These are phyloP conservation scores for Diplodia corticola DNA, from an alignment of 2,329 filamentous ascomycete species.

Conservation along the genomic window DNA sequence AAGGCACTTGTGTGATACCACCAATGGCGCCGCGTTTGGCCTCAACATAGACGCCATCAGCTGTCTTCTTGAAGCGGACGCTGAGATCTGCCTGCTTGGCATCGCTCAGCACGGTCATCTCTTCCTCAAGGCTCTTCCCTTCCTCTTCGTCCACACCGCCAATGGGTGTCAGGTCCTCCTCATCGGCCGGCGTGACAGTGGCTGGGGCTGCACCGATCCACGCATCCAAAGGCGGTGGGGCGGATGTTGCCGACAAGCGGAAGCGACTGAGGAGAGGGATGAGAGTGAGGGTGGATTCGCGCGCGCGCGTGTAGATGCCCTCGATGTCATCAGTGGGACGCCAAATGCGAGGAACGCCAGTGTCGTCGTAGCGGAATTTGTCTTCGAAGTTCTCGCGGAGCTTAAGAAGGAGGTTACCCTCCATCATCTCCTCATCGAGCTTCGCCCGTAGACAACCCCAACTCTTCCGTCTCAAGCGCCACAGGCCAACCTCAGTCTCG, in stretches of 20 bases:
- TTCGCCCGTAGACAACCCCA: slow-evolving; percentile 88
- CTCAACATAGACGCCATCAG: slow-evolving; percentile 96
- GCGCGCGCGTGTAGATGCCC: slow-evolving; percentile 85
- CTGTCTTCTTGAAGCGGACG: slow-evolving; percentile 96
- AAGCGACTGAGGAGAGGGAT: slow-evolving; percentile 89
- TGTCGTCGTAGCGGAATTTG: slow-evolving; percentile 97
- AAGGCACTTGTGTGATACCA: slow-evolving; percentile 86
- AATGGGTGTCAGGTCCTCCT: slow-evolving; percentile 85
- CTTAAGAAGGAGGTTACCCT: slow-evolving; percentile 93
- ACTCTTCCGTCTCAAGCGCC: slow-evolving; percentile 89
- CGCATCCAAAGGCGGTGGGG: slow-evolving; percentile 75
- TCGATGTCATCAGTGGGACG: slow-evolving; percentile 96
- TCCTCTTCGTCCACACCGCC: slow-evolving; percentile 94
- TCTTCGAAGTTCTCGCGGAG: slow-evolving; percentile 98
- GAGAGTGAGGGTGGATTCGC: slow-evolving; percentile 86
- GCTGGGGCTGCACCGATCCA: slow-evolving; percentile 80
- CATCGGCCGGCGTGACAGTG: slow-evolving; percentile 75
- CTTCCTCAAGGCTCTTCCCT: slow-evolving; percentile 90
- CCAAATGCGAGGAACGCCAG: slow-evolving; percentile 94
- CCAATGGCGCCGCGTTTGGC: slow-evolving; percentile 96
- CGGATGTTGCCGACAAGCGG: slow-evolving; percentile 70
- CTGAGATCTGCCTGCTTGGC: slow-evolving; percentile 87
- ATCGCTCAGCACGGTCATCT: slow-evolving; percentile 93
- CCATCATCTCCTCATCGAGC: slow-evolving; percentile 97
- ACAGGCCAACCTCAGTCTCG: slow-evolving; percentile 89